phyloP scores from a whole-genome alignment of 495 filamentous ascomycete genomes.

The Cladorrhinum samala region DNA sequence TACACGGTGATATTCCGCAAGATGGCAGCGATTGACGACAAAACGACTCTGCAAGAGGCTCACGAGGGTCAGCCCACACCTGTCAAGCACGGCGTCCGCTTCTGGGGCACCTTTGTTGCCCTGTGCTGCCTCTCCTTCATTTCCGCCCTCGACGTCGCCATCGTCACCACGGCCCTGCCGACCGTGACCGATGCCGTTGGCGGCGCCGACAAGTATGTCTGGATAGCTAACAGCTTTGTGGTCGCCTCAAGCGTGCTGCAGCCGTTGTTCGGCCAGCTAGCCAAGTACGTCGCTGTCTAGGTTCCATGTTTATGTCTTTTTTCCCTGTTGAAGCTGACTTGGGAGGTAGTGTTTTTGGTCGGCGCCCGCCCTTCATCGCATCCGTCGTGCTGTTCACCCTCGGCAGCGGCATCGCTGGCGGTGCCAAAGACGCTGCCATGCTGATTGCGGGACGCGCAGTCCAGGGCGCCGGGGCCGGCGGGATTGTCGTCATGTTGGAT shows the following conservation, averaged over 20 bases:
- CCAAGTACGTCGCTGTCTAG: constrained; percentile 16
- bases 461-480: constrained; percentile 74
- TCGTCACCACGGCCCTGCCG: constrained; percentile 40
- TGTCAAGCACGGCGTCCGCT: not conserved
- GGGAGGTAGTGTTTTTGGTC: too few relatives aligned
- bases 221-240: constrained; percentile 38
- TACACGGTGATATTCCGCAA: too few relatives aligned
- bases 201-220: constrained; percentile 33
- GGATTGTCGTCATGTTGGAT: constrained; percentile 66
- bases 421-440: constrained; percentile 41
- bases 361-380: constrained; percentile 1
- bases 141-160: constrained; percentile 33
- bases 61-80: too few relatives aligned
- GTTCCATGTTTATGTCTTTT: constrained; percentile 16
- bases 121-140: constrained; percentile 16
- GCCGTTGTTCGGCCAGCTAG: constrained; percentile 14
- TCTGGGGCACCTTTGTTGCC: constrained; percentile 13
- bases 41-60: too few relatives aligned
- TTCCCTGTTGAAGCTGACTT: constrained; percentile 37
- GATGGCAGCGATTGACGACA: too few relatives aligned
- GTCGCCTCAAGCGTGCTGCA: constrained; percentile 17
- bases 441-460: constrained; percentile 66
- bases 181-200: constrained; percentile 30
- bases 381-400: constrained; percentile 31
- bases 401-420: constrained; percentile 37